Percentiles rank a stretch among this genome's conserved stretches.
These are phyloP conservation scores for Paramecium biaurelia DNA, from an alignment of 73 alveolate species.

Conservation along the genomic window DNA sequence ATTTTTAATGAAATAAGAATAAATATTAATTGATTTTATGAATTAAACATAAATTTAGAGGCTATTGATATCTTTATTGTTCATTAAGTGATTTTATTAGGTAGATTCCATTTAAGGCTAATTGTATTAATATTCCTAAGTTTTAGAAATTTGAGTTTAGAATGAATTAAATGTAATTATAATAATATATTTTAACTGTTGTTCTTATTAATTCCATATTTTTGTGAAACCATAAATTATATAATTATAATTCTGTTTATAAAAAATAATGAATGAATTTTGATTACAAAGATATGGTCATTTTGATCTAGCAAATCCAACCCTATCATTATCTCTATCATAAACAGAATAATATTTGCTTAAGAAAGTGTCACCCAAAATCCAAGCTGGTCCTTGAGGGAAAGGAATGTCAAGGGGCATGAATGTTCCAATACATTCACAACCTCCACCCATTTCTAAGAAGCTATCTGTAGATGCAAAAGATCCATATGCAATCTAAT, in stretches of 20 bases:
- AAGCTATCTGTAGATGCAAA: slow-evolving; percentile 36
- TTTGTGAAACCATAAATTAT: background rate
- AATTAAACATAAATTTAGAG: too few relatives aligned
- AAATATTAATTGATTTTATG: too few relatives aligned
- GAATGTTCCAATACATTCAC: slow-evolving; percentile 48
- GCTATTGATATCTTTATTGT: too few relatives aligned
- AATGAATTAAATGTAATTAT: too few relatives aligned
- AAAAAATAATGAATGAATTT: background rate
- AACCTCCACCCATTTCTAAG: slow-evolving; percentile 50
- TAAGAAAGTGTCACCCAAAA: slow-evolving; percentile 80
- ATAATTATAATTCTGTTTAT: background rate
- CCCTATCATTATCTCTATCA: slow-evolving; percentile 78
- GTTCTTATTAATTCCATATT: background rate
- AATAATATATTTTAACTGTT: too few relatives aligned
- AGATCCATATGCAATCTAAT: slow-evolving; percentile 14
- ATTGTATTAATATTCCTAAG: too few relatives aligned
- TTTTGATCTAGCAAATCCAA: slow-evolving; percentile 76
- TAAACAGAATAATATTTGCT: slow-evolving; percentile 67
- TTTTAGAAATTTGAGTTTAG: background rate
- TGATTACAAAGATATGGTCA: slow-evolving; percentile 11
- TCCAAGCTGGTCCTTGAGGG: slow-evolving; percentile 65
- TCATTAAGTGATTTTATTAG: too few relatives aligned
- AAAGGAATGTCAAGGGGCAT: slow-evolving; percentile 57
- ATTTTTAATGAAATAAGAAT: background rate
- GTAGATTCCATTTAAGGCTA: too few relatives aligned